These are phyloP conservation scores for Basipetospora chlamydospora DNA, from an alignment of 2,329 filamentous ascomycete species.

Conservation along the genomic window DNA sequence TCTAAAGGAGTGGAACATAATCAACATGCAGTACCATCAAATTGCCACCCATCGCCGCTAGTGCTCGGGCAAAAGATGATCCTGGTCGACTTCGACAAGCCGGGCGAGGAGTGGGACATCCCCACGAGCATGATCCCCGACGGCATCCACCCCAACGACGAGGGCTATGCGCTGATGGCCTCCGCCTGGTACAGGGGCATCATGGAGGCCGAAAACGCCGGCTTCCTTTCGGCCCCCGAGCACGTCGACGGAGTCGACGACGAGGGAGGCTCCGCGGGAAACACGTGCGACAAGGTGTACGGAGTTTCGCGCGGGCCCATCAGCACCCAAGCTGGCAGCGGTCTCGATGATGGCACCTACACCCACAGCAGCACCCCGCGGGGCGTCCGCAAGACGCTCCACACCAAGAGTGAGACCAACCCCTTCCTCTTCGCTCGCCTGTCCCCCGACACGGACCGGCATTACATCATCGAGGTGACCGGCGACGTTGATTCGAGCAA, in stretches of 20 bases:
- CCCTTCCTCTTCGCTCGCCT: slow-evolving; percentile 5
- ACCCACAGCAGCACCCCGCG: slow-evolving; percentile 5
- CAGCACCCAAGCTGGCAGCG: slow-evolving; percentile 8
- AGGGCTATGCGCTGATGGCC: slow-evolving; percentile 28
- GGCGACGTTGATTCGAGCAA: slow-evolving; percentile 6
- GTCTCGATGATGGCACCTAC: slow-evolving; percentile 10
- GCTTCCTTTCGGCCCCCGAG: background rate
- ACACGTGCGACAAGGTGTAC: slow-evolving; percentile 5
- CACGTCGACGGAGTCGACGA: background rate
- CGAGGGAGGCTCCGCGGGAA: background rate
- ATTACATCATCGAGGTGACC: slow-evolving; percentile 9
- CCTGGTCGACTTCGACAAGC: slow-evolving; percentile 8
- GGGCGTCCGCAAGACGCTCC: slow-evolving; percentile 5
- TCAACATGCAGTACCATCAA: slow-evolving; percentile 19
- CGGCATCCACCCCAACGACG: slow-evolving; percentile 22
- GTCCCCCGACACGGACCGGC: slow-evolving; percentile 6
- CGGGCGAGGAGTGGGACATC: background rate
- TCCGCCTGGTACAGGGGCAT: slow-evolving; percentile 19
- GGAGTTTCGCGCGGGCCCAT: slow-evolving; percentile 7
- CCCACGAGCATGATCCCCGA: slow-evolving; percentile 19
- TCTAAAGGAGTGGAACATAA: slow-evolving; percentile 14
- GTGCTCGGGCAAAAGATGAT: slow-evolving; percentile 3
- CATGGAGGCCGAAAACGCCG: slow-evolving; percentile 10
- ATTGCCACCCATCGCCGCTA: slow-evolving; percentile 10
- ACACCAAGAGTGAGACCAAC: slow-evolving; percentile 7